A percentile compares a stretch with the other conserved stretches of the same genome.
These are phyloP conservation scores for Penicillium taxi DNA, from an alignment of 495 filamentous ascomycete species.

Conservation along the genomic window DNA sequence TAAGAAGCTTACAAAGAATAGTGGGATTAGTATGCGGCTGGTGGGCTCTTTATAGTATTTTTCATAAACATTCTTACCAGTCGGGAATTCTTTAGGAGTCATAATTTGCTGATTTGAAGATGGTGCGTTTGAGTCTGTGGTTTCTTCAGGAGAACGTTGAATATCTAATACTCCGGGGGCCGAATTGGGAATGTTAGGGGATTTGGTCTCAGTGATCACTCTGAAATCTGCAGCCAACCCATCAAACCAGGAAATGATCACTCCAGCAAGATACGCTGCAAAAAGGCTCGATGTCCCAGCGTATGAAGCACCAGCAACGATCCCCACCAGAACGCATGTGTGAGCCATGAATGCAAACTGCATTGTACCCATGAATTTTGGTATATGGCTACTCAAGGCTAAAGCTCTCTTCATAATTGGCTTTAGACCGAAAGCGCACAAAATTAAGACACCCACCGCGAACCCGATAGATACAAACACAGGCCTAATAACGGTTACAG, in stretches of 20 bases:
- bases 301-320: slow-evolving; percentile 52
- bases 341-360: slow-evolving; percentile 33
- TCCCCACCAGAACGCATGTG: slow-evolving; percentile 40
- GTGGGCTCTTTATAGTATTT: slow-evolving; percentile 47
- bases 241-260: slow-evolving; percentile 50
- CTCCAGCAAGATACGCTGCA: slow-evolving; percentile 61
- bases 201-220: background rate
- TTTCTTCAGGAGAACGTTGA: background rate
- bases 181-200: background rate
- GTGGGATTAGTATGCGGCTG: slow-evolving; percentile 52
- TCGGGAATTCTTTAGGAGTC: slow-evolving; percentile 7
- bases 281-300: slow-evolving; percentile 64
- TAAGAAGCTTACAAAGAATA: slow-evolving; percentile 58
- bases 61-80: slow-evolving; percentile 42
- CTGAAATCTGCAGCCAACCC: slow-evolving; percentile 8
- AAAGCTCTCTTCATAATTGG: slow-evolving; percentile 24
- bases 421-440: slow-evolving; percentile 36
- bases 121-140: background rate
- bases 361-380: slow-evolving; percentile 6
- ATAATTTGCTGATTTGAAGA: background rate
- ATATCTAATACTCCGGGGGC: too few relatives aligned
- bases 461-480: slow-evolving; percentile 53
- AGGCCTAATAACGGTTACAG: slow-evolving; percentile 46
- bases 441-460: slow-evolving; percentile 37
- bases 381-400: slow-evolving; percentile 3